Base-by-base conservation (phyloP, 768 basidiomycete genomes). In the Suillus luteus region DNA sequence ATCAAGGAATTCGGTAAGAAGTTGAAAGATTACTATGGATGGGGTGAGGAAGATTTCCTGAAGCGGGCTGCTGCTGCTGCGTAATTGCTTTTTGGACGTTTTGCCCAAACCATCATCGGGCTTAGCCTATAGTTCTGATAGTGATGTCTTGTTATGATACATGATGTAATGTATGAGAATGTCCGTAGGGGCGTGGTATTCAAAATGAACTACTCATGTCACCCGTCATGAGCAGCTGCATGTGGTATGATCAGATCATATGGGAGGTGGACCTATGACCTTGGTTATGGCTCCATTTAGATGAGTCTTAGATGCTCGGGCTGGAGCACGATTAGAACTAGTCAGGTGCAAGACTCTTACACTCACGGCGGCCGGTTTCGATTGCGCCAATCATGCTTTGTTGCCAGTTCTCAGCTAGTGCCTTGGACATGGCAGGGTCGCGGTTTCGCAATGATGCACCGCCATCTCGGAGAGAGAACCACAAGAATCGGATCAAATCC, bases 11-110 rank as follows among this genome's bases (percentile, higher is more conserved):
- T 84, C 68, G 81, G 86, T 11, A 86, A 84, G 74, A 83, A 79
- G 59, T 71, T 93, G 67, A 86, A 85, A 72, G 71, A 76, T 3
- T 80, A 80, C 54, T 93, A 93, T 66, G 90, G 89, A 2, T 92
- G 91, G 91, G 73, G 73, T 43, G 78, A 78, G 54, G 79, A 80
- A 24, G 78, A 81, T 60, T 81, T 83, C 70, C 24, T 71, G 43
- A 67, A 52, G 62, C 67, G 72, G 64, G 62, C 65, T 6, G 58
- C 51, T 14, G 24, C 49, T 1, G 5, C 60, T 5, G 73, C 49
- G 66, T 54, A 15, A 38, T 24, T 46, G 11, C 11, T 54, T 35
- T 35, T 35, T 54, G 31, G 33, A n/a, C 1, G 5, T 35, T 12
- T 54, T 54, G 52, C 52, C 33, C 27, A n/a, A 19, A 6, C 11